phyloP scores from a whole-genome alignment of 257 asterid genomes.

The Plectranthus barbatus region DNA sequence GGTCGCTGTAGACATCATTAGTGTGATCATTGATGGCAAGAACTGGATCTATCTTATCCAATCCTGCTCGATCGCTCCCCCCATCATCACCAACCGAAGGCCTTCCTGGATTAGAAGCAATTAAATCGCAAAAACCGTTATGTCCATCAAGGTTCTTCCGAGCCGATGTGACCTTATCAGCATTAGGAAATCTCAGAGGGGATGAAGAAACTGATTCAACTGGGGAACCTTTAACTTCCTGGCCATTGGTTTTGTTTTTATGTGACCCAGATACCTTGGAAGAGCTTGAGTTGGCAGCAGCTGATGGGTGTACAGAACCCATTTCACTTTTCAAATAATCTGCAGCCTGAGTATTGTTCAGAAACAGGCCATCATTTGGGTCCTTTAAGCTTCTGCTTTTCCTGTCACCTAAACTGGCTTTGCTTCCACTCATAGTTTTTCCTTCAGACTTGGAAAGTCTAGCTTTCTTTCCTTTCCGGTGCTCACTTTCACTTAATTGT shows the following conservation, averaged over 20 bases:
- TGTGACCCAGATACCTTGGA: slow-evolving; percentile 92
- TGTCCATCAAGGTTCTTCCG: slow-evolving; percentile 34
- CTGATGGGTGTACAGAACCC: slow-evolving; percentile 51
- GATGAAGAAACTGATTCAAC: slow-evolving; percentile 98
- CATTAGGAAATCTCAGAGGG: slow-evolving; percentile 49
- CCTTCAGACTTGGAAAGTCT: slow-evolving; percentile 57
- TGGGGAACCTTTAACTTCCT: slow-evolving; percentile 79
- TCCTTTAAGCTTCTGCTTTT: slow-evolving; percentile 36
- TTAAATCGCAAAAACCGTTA: slow-evolving; percentile 38
- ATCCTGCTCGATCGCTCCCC: slow-evolving; percentile 26
- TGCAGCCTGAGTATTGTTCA: slow-evolving; percentile 29
- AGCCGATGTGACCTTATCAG: slow-evolving; percentile 36
- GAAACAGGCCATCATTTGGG: slow-evolving; percentile 27
- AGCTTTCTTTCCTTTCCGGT: slow-evolving; percentile 67
- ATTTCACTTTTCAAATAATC: slow-evolving; percentile 54
- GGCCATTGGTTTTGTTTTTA: slow-evolving; percentile 50
- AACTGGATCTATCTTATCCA: slow-evolving; percentile 32
- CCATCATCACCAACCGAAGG: slow-evolving; percentile 40
- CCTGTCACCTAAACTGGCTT: slow-evolving; percentile 29
- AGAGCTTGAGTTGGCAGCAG: slow-evolving; percentile 92
- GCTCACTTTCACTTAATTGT: slow-evolving; percentile 41
- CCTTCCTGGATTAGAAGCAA: slow-evolving; percentile 40
- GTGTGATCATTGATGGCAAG: slow-evolving; percentile 26
- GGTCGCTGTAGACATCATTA: slow-evolving; percentile 18
- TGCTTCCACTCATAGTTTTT: slow-evolving; percentile 47